Evolutionary conservation across 169 alveolate genomes (phyloP), one percentile per base, ranked within the genome.

Genomic region (Cryptosporidium felis): DNA sequence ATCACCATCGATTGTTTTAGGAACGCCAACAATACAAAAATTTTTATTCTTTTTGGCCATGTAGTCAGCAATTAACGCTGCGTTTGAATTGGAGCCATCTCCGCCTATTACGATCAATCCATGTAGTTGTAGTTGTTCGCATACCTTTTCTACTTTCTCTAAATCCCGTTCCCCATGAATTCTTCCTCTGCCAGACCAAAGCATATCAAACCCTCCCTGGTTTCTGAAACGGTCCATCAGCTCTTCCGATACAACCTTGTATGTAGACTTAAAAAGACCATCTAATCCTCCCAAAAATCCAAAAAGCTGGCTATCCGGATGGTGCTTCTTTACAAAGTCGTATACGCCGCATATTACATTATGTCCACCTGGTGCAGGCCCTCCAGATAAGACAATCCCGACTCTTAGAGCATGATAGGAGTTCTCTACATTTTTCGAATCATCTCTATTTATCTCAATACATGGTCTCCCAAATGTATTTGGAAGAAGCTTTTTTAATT

Each of bases 321-420:
- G 94, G 30, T 94, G 91, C 63, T 90, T 53, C 74, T 95, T 96
- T 47, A 95, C 91, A 88, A 94, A 96, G 79, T 97, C 99, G 81
- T 90, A 97, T 3, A 97, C 91, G 34, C 99, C 99, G 3, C 98
- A 93, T 42, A 98, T 96, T 32, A 98, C 99, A 85, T 97, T 97
- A 90, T 98, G 99, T 1, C 99, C 99, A 28, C 99, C 99, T 0
- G 99, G 98, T 3, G 99, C 99, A 74, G 98, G 98, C 6, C 99
- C 99, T 34, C 99, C 99, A 42, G 98, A 93, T n/a, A 98, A 92
- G 2, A 98, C 98, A 44, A 96, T 94, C 16, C 99, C 99, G 9
- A 97, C 94, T 80, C 93, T 92, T 41, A 94, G 34, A 65, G 93
- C 66, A 88, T 90, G 65, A 49, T 82, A 40, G 58, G 88, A 23